Conservation (phyloP, 768 basidiomycete species). For the Xerocomellus intermedius region DNA sequence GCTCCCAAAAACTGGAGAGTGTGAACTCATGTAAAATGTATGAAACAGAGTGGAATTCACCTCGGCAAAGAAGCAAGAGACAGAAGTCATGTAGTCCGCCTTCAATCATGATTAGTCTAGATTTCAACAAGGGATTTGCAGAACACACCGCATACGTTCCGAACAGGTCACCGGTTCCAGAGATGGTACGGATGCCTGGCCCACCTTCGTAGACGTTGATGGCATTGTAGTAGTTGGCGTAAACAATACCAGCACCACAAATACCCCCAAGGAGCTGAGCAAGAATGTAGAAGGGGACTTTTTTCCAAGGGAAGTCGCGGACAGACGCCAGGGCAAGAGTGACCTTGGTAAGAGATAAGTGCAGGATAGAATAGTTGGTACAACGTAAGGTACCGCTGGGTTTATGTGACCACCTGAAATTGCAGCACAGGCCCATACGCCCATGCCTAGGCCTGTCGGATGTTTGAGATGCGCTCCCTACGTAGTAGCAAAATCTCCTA, state of each 20-base stretch:
- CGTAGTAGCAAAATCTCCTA: conserved; percentile 3
- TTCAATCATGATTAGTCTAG: conserved; percentile 18
- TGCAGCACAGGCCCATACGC: conserved; percentile 64
- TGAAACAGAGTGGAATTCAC: conserved; percentile 16
- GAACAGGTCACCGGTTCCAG: conserved; percentile 57
- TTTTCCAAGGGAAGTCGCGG: conserved; percentile 76
- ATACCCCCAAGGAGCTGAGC: conserved; percentile 63
- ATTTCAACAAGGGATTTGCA: neutral
- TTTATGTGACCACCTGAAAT: conserved; percentile 78
- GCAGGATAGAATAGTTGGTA: neutral
- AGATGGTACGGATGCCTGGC: conserved; percentile 50
- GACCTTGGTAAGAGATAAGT: conserved; percentile 45
- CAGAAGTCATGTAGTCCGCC: conserved; percentile 43
- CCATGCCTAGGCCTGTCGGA: conserved; percentile 51
- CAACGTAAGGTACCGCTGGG: conserved; percentile 49
- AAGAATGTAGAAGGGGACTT: conserved; percentile 69
- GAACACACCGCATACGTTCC: conserved; percentile 56
- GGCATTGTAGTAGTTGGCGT: conserved; percentile 66
- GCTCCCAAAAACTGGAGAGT: conserved; percentile 52
- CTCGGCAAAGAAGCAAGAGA: conserved; percentile 48
- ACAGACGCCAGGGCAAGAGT: conserved; percentile 68
- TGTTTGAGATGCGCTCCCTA: neutral
- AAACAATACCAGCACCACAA: conserved; percentile 55
- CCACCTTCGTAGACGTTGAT: conserved; percentile 65
- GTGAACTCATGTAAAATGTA: neutral